These are phyloP conservation scores for Prototheca wickerhamii DNA, from an alignment of 163 green algal species.

Conservation along the genomic window DNA sequence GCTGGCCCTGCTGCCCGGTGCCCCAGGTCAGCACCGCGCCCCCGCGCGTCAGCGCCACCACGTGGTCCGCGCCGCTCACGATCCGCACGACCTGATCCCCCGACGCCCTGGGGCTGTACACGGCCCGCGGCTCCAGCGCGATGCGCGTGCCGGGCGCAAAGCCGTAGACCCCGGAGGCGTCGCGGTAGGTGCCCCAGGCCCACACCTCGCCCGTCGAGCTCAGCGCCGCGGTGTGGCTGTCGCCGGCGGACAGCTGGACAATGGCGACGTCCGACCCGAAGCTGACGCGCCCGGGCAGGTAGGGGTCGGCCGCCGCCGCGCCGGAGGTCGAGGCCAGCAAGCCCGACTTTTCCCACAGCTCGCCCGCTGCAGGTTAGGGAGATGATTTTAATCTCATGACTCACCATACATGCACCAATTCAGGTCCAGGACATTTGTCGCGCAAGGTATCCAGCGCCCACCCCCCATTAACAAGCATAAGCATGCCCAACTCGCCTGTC, in stretches of 20 bases:
- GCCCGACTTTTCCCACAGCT: constrained; percentile 38
- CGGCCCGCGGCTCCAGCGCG: constrained; percentile 26
- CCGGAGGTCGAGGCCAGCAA: constrained; percentile 7
- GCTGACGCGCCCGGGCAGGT: constrained; percentile 33
- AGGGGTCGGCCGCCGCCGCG: constrained; percentile 22
- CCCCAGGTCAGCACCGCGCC: constrained; percentile 71
- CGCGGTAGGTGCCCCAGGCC: constrained; percentile 72
- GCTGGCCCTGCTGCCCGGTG: constrained; percentile 68
- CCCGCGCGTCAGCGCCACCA: constrained; percentile 46
- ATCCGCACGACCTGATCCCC: constrained; percentile 50
- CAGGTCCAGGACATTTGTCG: background rate
- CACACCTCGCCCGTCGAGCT: constrained; percentile 53
- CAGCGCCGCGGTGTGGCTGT: constrained; percentile 74
- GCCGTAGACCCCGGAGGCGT: constrained; percentile 51
- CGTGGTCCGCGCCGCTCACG: constrained; percentile 65
- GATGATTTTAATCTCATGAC: background rate
- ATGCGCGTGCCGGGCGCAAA: constrained; percentile 48
- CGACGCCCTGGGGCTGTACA: constrained; percentile 37
- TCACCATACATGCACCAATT: background rate
- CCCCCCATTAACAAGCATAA: background rate
- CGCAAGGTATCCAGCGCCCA: background rate
- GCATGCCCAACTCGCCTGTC: constrained; percentile 23
- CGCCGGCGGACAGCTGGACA: constrained; percentile 50
- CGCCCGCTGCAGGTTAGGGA: constrained; percentile 15
- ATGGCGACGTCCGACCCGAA: constrained; percentile 24